A percentile compares a stretch with the other conserved stretches of the same genome.
phyloP scores from a whole-genome alignment of 257 asterid genomes.

The Solanum neorickii region DNA sequence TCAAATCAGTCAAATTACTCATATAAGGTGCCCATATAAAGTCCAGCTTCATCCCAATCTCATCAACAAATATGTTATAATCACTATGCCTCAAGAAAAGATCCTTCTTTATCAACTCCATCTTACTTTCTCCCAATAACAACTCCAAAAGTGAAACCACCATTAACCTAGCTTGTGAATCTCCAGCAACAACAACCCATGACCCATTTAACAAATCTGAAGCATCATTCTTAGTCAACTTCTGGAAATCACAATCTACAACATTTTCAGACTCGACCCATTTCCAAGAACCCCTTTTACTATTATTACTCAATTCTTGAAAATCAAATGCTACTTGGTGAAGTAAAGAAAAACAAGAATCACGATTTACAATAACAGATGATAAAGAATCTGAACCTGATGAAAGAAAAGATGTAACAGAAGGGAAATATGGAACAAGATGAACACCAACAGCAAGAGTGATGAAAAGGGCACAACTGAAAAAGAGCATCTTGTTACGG shows the following conservation, averaged over 20 bases:
- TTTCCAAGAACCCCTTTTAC: slow-evolving; percentile 44
- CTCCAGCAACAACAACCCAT: slow-evolving; percentile 93
- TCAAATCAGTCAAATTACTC: slow-evolving; percentile 48
- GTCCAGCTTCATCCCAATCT: slow-evolving; percentile 79
- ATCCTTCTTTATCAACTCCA: slow-evolving; percentile 45
- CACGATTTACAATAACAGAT: slow-evolving; percentile 22
- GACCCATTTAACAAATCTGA: slow-evolving; percentile 89
- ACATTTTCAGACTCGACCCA: slow-evolving; percentile 44
- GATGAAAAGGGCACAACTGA: slow-evolving; percentile 94
- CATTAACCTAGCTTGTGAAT: slow-evolving; percentile 79
- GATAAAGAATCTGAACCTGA: slow-evolving; percentile 1
- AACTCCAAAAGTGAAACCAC: slow-evolving; percentile 73
- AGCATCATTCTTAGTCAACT: slow-evolving; percentile 50
- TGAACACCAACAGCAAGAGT: slow-evolving; percentile 96
- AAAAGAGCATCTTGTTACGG: slow-evolving; percentile 89
- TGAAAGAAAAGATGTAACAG: slow-evolving; percentile 34
- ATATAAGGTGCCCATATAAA: slow-evolving; percentile 83
- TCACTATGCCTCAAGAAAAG: slow-evolving; percentile 89
- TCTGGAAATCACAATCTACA: slow-evolving; percentile 66
- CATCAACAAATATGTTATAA: slow-evolving; percentile 50
- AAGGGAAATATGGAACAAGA: slow-evolving; percentile 72
- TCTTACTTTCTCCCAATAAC: slow-evolving; percentile 45
- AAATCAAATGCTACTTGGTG: slow-evolving; percentile 32
- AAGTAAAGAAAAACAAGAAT: slow-evolving; percentile 55
- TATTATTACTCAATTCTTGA: not conserved